phyloP scores from a whole-genome alignment of 306 rosid species.

The Castanea crenata region DNA sequence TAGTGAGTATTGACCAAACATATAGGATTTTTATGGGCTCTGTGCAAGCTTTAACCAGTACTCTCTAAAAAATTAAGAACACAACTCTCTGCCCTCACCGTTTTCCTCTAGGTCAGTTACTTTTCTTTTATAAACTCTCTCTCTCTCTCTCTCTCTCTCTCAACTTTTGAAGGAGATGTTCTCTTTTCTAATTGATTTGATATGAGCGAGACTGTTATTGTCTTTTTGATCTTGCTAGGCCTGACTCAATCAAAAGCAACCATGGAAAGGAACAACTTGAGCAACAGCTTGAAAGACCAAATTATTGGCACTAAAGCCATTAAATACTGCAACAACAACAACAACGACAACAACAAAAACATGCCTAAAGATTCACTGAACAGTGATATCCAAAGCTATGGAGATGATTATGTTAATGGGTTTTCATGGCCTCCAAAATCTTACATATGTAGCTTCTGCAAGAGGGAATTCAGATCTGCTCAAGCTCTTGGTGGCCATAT shows the following conservation, averaged over 20 bases:
- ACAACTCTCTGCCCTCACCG: constrained; percentile 17
- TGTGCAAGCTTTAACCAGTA: background rate
- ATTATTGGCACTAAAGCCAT: background rate
- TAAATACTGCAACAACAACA: constrained; percentile 20
- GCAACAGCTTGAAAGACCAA: constrained; percentile 31
- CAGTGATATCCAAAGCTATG: constrained; percentile 1
- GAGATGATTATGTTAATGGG: constrained; percentile 50
- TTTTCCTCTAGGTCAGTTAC: constrained; percentile 32
- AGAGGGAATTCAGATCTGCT: constrained; percentile 88
- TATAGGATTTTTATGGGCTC: constrained; percentile 33
- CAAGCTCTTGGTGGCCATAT: constrained; percentile 97
- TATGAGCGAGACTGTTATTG: constrained; percentile 34
- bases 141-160: background rate
- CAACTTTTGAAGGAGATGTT: constrained; percentile 17
- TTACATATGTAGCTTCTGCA: constrained; percentile 85
- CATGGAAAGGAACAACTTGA: constrained; percentile 44
- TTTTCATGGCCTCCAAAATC: constrained; percentile 91
- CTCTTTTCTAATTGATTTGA: constrained; percentile 15
- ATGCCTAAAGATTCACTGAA: constrained; percentile 26
- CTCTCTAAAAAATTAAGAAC: constrained; percentile 14
- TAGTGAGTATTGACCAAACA: constrained; percentile 61
- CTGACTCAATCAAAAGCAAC: constrained; percentile 17
- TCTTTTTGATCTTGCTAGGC: constrained; percentile 28
- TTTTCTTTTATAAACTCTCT: background rate
- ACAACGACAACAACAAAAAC: constrained; percentile 8